Conservation (phyloP, 164 flowering plant species). For the Aristolochia contorta region DNA sequence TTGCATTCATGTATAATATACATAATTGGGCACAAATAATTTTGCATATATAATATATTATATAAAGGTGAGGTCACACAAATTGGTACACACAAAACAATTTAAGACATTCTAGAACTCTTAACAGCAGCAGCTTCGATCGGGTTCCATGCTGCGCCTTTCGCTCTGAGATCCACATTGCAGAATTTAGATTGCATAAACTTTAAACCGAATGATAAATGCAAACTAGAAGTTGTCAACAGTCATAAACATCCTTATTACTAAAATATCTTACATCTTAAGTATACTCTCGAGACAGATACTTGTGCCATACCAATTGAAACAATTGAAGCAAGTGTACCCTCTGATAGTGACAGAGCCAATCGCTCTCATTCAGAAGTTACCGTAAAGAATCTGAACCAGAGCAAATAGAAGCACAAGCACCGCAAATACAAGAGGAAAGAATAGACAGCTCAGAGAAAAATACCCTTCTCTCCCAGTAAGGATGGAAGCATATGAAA, state of each 20-base stretch:
- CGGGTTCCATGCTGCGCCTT: neutral
- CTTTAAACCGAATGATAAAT: neutral
- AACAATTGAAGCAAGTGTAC: neutral
- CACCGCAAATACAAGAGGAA: neutral
- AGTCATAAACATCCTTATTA: no score
- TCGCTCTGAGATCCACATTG: neutral
- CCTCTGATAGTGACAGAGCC: neutral
- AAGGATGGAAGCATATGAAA: conserved; percentile 21
- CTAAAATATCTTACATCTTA: neutral
- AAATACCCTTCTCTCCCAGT: conserved; percentile 19
- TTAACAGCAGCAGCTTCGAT: neutral
- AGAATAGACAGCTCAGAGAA: neutral
- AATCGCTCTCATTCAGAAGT: neutral
- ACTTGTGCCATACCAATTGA: neutral
- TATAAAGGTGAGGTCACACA: no score
- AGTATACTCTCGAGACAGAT: neutral
- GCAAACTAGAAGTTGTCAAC: neutral
- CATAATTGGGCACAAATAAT: no score
- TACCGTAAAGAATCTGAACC: neutral
- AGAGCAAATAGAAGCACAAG: no score
- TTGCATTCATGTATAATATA: no score
- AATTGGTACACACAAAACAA: no score
- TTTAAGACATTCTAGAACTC: neutral
- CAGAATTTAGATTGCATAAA: neutral
- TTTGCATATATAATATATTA: no score